phyloP scores from a whole-genome alignment of 805 yeast species.

The Ogataea minuta region DNA sequence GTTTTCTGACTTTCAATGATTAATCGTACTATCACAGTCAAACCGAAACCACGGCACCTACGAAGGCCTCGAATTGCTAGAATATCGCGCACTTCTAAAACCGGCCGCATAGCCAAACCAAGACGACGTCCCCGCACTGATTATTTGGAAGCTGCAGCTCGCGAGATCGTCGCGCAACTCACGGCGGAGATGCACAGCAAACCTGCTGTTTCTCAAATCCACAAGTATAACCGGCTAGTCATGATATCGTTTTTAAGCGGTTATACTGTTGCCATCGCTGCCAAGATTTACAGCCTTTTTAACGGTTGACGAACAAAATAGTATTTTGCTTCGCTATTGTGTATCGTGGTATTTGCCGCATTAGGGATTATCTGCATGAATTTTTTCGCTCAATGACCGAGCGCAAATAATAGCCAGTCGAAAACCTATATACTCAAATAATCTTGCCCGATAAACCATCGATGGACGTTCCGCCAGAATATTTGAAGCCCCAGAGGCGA shows the following conservation, averaged over 20 bases:
- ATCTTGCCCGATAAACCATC: background rate
- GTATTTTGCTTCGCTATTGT: background rate
- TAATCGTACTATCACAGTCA: conserved; percentile 2
- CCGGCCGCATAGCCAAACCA: background rate
- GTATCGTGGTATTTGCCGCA: too few relatives aligned
- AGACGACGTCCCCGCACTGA: too few relatives aligned
- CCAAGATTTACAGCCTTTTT: conserved; percentile 10
- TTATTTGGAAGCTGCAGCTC: too few relatives aligned
- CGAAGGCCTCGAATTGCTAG: background rate
- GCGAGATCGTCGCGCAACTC: too few relatives aligned
- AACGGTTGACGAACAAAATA: background rate
- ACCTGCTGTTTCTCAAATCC: too few relatives aligned
- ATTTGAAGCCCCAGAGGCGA: conserved; percentile 35
- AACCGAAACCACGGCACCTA: background rate
- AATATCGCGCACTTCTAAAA: background rate
- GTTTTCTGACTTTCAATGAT: background rate
- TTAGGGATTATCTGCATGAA: too few relatives aligned
- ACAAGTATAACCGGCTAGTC: conserved; percentile 12
- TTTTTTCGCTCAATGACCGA: too few relatives aligned
- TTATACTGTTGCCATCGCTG: conserved; percentile 15
- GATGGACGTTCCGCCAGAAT: conserved; percentile 1
- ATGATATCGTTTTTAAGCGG: conserved; percentile 18
- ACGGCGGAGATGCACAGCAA: too few relatives aligned
- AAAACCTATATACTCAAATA: too few relatives aligned
- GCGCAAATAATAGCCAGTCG: too few relatives aligned